Conservation (phyloP, 2,329 filamentous ascomycete species). For the Phaeophleospora eucalypticola region DNA sequence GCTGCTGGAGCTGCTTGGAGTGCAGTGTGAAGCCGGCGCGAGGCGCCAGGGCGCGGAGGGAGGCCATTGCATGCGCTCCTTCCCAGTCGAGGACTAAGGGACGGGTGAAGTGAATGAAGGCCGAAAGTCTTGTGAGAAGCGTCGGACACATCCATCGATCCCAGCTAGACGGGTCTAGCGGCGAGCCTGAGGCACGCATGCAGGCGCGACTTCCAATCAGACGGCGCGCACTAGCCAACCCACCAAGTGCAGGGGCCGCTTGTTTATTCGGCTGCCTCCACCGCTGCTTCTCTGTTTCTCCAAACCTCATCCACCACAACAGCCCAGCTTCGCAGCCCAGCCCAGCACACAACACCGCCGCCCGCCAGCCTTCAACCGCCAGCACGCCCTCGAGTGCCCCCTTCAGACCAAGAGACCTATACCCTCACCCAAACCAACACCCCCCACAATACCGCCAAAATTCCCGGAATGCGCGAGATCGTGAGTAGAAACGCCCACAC, state of each 20-base stretch:
- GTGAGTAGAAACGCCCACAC: conserved; percentile 47
- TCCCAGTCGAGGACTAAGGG: not conserved
- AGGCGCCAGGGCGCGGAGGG: conserved; percentile 5
- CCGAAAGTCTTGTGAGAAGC: no score
- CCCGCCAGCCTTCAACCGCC: no score
- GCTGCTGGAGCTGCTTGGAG: conserved; percentile 23
- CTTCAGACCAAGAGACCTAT: conserved; percentile 2
- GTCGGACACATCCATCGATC: no score
- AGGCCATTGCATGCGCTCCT: conserved; percentile 8
- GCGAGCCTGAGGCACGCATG: not conserved
- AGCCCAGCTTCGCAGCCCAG: conserved; percentile 6
- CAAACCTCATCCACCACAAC: conserved; percentile 1
- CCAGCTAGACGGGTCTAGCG: no score
- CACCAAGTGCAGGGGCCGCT: not conserved
- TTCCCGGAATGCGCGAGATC: conserved; percentile 63
- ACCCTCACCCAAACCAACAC: conserved; percentile 22
- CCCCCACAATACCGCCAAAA: conserved; percentile 21
- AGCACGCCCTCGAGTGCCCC: conserved; percentile 15
- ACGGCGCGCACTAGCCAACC: not conserved
- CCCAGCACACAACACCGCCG: conserved; percentile 1
- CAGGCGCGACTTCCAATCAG: not conserved
- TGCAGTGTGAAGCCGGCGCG: conserved; percentile 24
- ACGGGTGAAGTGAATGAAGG: no score
- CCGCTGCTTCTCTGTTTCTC: conserved; percentile 6
- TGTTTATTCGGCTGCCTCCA: conserved; percentile 2